phyloP scores from a whole-genome alignment of 306 rosid genomes.

The Mimosa bimucronata region DNA sequence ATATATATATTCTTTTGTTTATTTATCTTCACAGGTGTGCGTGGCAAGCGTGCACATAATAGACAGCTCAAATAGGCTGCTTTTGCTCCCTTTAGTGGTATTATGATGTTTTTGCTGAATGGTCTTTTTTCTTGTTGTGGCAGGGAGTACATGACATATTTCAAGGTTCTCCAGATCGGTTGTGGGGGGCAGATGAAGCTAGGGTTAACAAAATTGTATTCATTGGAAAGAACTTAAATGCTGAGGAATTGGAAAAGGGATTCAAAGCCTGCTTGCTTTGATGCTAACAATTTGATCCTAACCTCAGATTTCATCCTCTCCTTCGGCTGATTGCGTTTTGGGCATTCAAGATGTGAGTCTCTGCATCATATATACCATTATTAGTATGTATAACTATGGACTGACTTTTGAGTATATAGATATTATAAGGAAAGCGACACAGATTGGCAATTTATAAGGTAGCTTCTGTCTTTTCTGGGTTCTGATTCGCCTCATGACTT shows the following conservation, averaged over 20 bases:
- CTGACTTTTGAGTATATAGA: slow-evolving; percentile 9
- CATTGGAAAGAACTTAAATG: slow-evolving; percentile 87
- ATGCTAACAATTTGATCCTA: slow-evolving; percentile 24
- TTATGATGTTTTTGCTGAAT: slow-evolving; percentile 9
- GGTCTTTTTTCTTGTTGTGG: slow-evolving; percentile 31
- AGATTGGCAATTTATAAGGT: slow-evolving; percentile 4
- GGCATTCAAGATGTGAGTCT: slow-evolving; percentile 20
- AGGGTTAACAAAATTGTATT: slow-evolving; percentile 90
- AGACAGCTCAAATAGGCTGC: neutral
- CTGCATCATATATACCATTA: neutral
- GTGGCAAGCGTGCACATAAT: neutral
- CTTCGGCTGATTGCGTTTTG: slow-evolving; percentile 13
- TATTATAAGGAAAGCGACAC: neutral
- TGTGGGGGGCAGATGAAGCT: slow-evolving; percentile 83
- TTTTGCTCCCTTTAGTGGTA: neutral
- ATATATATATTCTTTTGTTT: neutral
- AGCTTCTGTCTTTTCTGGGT: neutral
- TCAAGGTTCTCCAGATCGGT: slow-evolving; percentile 95
- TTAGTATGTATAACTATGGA: slow-evolving; percentile 17
- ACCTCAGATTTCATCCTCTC: slow-evolving; percentile 8
- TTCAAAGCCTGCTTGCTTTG: slow-evolving; percentile 77
- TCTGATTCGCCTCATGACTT: neutral
- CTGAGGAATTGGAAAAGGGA: slow-evolving; percentile 77
- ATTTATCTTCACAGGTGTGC: neutral
- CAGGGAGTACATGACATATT: slow-evolving; percentile 99